A percentile compares a stretch with the other conserved stretches of the same genome.
Evolutionary conservation across 495 filamentous ascomycete genomes (phyloP).

Genomic region (Diplogelasinospora grovesii): DNA sequence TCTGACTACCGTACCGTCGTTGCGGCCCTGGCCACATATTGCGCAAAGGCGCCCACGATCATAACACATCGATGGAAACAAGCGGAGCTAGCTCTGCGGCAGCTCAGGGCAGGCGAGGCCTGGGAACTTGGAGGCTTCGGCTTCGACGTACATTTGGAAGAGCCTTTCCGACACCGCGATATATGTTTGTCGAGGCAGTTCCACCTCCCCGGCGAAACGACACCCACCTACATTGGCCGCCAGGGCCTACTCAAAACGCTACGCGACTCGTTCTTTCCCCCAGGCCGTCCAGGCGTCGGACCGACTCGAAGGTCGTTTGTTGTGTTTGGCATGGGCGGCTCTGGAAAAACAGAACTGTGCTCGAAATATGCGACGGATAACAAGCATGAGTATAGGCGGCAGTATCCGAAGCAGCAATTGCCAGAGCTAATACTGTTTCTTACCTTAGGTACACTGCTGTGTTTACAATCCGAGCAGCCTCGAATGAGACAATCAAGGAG

Average conservation of each 20-base stretch:
- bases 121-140: conserved; percentile 4
- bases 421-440: not conserved
- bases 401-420: too few species aligned
- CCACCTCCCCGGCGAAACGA: conserved; percentile 1
- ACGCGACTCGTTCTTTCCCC: conserved; percentile 1
- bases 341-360: conserved; percentile 6
- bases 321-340: conserved; percentile 8
- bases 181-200: not conserved
- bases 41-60: conserved; percentile 2
- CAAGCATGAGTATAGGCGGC: conserved; percentile 4
- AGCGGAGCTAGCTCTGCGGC: not conserved
- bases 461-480: conserved; percentile 5
- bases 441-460: conserved; percentile 4
- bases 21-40: conserved; percentile 1
- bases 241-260: not conserved
- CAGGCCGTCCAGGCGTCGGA: not conserved
- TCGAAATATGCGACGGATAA: conserved; percentile 7
- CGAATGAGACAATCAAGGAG: conserved; percentile 5
- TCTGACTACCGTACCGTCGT: conserved; percentile 3
- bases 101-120: conserved; percentile 1
- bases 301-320: conserved; percentile 3
- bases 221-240: conserved; percentile 3
- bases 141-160: conserved; percentile 6
- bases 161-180: not conserved
- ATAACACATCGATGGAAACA: conserved; percentile 4